A percentile compares a stretch with the other conserved stretches of the same genome.
Conservation (phyloP, 1,284 basidiomycete genomes). For the Fomitopsis palustris region DNA sequence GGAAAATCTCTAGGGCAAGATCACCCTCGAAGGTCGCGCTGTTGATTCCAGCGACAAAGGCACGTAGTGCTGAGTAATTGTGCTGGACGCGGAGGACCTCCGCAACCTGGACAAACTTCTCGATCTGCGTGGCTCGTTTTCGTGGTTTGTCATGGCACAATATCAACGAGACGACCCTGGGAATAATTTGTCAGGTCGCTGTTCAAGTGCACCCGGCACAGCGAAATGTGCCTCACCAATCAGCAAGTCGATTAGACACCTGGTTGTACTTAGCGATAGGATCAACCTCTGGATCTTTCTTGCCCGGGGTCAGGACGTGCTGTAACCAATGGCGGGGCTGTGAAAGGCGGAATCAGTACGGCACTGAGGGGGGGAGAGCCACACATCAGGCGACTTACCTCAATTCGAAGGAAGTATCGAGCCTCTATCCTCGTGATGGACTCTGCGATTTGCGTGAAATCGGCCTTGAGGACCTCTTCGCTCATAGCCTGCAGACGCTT, state of each 20-base stretch:
- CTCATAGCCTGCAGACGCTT: constrained; percentile 58
- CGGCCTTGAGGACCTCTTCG: constrained; percentile 47
- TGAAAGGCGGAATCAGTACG: constrained; percentile 6
- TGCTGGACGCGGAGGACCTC: constrained; percentile 63
- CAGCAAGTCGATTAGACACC: constrained; percentile 71
- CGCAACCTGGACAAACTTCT: constrained; percentile 76
- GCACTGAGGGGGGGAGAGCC: neutral
- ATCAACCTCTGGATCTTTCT: constrained; percentile 59
- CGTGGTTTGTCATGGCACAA: constrained; percentile 72
- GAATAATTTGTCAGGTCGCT: neutral
- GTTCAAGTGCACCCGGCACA: neutral
- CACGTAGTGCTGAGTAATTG: constrained; percentile 79
- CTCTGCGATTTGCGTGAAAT: constrained; percentile 65
- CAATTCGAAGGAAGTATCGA: constrained; percentile 62
- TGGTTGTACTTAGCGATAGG: constrained; percentile 66
- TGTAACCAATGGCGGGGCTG: constrained; percentile 81
- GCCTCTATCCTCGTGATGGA: constrained; percentile 73
- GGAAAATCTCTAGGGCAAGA: constrained; percentile 66
- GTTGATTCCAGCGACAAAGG: constrained; percentile 82
- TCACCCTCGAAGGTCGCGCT: constrained; percentile 68
- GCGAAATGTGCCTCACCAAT: constrained; percentile 54
- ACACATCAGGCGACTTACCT: constrained; percentile 39
- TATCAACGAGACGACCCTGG: constrained; percentile 70
- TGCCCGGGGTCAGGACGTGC: constrained; percentile 64
- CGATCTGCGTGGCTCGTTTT: constrained; percentile 65